A percentile compares a stretch with the other conserved stretches of the same genome.
phyloP scores from a whole-genome alignment of 1,284 basidiomycete species.

The Cryptococcus maquisensis region DNA sequence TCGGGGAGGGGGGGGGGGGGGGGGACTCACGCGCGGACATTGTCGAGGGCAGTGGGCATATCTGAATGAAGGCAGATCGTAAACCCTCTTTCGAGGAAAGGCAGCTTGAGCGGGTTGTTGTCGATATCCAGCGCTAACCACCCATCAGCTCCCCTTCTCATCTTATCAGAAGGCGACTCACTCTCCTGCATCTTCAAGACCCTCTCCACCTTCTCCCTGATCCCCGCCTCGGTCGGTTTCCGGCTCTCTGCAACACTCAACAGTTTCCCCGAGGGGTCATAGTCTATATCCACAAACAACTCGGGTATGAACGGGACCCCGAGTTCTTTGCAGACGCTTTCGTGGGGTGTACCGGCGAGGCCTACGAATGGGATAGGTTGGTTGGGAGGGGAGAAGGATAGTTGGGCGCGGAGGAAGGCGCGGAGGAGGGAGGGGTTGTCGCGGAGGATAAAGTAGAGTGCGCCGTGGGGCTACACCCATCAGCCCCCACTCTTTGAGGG shows the following conservation, averaged over 20 bases:
- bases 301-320: not conserved
- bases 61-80: constrained; percentile 1
- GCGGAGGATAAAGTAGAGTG: constrained; percentile 1
- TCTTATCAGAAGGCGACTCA: not conserved
- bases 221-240: not conserved
- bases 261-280: not conserved
- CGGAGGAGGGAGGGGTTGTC: not conserved
- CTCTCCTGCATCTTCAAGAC: not conserved
- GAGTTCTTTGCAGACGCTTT: not conserved
- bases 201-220: not conserved
- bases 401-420: not conserved
- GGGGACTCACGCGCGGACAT: not conserved
- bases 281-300: not conserved
- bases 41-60: constrained; percentile 1
- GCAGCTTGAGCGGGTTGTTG: not conserved
- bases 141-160: not conserved
- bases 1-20: too few species aligned
- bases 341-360: not conserved
- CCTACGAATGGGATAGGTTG: not conserved
- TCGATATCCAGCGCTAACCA: not conserved
- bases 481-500: not conserved
- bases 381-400: not conserved
- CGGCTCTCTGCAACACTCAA: not conserved
- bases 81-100: not conserved
- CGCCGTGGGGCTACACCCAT: not conserved